These are phyloP conservation scores for Paralagenidium karlingii DNA, from an alignment of 352 stramenopile genomes.

Conservation along the genomic window DNA sequence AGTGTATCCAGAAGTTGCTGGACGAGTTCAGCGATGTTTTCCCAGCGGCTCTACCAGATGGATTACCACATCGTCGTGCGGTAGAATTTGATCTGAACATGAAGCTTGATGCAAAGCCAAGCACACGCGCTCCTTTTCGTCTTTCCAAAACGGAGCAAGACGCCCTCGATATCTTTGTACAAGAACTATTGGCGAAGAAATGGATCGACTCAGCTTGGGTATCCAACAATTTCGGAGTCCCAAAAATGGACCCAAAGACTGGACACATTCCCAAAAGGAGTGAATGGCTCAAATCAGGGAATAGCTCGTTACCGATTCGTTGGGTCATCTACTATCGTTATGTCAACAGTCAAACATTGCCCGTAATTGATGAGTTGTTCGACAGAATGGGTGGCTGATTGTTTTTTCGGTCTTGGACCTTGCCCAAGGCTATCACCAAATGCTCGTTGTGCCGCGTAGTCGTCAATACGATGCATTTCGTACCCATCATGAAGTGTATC, in stretches of 20 bases:
- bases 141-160: slow-evolving; percentile 6
- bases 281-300: neutral
- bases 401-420: slow-evolving; percentile 14
- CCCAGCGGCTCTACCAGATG: slow-evolving; percentile 1
- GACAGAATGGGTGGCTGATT: neutral
- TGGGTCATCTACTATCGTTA: slow-evolving; percentile 7
- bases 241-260: neutral
- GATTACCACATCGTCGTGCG: slow-evolving; percentile 1
- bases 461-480: slow-evolving; percentile 2
- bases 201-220: slow-evolving; percentile 5
- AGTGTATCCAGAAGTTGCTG: slow-evolving; percentile 1
- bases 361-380: slow-evolving; percentile 8
- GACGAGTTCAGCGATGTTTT: slow-evolving; percentile 1
- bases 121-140: neutral
- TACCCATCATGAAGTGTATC: neutral
- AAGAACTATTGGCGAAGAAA: slow-evolving; percentile 2
- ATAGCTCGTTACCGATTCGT: neutral
- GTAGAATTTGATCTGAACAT: neutral
- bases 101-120: neutral
- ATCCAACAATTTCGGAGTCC: neutral
- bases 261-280: neutral
- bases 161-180: slow-evolving; percentile 1
- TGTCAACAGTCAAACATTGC: slow-evolving; percentile 3
- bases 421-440: slow-evolving; percentile 18
- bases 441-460: neutral